Conservation (phyloP, 2,329 filamentous ascomycete genomes). For the Sclerotinia subarctica region DNA sequence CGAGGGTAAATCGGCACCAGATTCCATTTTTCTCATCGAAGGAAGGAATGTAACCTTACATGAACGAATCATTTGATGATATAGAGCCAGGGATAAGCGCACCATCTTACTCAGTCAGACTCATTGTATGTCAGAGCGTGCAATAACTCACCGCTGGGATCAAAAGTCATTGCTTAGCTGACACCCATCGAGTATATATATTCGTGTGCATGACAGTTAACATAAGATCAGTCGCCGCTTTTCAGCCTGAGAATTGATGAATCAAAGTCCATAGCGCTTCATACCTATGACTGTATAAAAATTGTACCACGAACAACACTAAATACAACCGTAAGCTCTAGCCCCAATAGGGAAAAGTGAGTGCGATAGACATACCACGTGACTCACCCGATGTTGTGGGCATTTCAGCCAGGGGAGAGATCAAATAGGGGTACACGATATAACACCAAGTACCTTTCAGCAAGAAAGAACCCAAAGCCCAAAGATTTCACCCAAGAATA, state of each 20-base stretch:
- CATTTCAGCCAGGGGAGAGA: neutral
- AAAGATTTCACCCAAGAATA: neutral
- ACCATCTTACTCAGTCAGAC: neutral
- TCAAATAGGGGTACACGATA: no score
- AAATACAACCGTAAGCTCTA: neutral
- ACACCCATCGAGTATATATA: neutral
- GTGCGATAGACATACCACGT: neutral
- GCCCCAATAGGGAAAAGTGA: neutral
- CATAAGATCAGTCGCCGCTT: neutral
- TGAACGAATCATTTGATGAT: neutral
- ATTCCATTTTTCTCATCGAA: neutral
- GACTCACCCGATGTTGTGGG: neutral
- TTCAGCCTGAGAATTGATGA: no score
- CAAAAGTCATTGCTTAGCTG: neutral
- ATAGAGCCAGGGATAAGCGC: neutral
- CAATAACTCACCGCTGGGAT: neutral
- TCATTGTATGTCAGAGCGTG: conserved; percentile 4
- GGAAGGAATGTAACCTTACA: conserved; percentile 9
- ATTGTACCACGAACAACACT: neutral
- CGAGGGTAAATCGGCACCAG: neutral
- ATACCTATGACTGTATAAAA: no score
- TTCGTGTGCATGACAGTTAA: neutral
- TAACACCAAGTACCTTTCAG: neutral
- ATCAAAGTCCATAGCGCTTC: no score
- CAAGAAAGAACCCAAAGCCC: neutral